A percentile compares a stretch with the other conserved stretches of the same genome.
Evolutionary conservation across 805 yeast species (phyloP).

Genomic region (Myxozyma melibiosi): DNA sequence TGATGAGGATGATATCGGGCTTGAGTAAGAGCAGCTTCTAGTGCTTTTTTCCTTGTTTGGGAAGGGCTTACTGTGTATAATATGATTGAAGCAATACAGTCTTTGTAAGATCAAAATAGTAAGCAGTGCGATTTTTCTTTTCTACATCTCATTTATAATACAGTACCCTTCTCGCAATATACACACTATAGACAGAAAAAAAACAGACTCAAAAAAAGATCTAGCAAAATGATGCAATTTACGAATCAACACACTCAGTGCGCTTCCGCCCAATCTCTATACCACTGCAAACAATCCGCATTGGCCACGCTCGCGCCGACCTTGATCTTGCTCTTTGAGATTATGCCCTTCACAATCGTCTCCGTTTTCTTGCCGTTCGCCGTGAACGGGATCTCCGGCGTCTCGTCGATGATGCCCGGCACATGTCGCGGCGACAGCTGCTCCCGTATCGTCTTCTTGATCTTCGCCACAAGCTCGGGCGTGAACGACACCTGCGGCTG

Average conservation of each 20-base stretch:
- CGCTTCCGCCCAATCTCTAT: slow-evolving; percentile 29
- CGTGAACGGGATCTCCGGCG: slow-evolving; percentile 35
- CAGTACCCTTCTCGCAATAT: too few species aligned
- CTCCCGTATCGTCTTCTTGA: slow-evolving; percentile 24
- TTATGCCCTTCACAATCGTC: slow-evolving; percentile 32
- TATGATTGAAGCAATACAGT: too few species aligned
- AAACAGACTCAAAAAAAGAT: neutral
- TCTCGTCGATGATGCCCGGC: slow-evolving; percentile 31
- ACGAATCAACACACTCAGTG: slow-evolving; percentile 9
- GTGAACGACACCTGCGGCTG: slow-evolving; percentile 11
- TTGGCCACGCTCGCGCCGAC: slow-evolving; percentile 37
- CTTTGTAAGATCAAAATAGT: too few species aligned
- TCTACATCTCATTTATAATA: too few species aligned
- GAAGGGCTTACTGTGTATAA: too few species aligned
- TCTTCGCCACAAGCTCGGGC: slow-evolving; percentile 11
- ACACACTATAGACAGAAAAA: neutral
- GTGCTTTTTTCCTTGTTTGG: too few species aligned
- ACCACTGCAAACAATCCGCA: slow-evolving; percentile 34
- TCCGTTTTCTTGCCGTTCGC: slow-evolving; percentile 37
- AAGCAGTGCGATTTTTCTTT: too few species aligned
- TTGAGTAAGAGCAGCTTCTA: neutral
- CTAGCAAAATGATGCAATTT: neutral
- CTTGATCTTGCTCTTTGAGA: slow-evolving; percentile 26
- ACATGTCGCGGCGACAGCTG: slow-evolving; percentile 35
- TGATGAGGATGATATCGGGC: slow-evolving; percentile 13